Percentiles rank a stretch among this genome's conserved stretches.
Evolutionary conservation across 257 asterid genomes (phyloP).

Genomic region (Capsicum baccatum): DNA sequence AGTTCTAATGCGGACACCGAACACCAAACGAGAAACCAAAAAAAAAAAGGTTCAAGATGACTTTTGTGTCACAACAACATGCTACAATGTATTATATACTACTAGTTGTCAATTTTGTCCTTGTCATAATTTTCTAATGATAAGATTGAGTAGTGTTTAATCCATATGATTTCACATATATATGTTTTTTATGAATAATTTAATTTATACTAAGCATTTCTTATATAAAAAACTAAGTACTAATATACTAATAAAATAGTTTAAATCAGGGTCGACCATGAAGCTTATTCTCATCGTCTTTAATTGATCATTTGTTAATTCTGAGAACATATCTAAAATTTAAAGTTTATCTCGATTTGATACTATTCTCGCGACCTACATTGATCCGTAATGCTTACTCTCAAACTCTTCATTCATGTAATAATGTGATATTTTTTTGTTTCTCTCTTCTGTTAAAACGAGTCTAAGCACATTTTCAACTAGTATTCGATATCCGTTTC

Average conservation of each 20-base stretch:
- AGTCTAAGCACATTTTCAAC: too few species aligned
- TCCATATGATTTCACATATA: background rate
- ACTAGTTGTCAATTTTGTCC: slow-evolving; percentile 4
- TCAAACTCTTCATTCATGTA: too few species aligned
- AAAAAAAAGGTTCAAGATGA: background rate
- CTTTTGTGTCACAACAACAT: background rate
- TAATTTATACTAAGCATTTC: background rate
- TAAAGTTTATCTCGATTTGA: background rate
- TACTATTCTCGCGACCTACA: too few species aligned
- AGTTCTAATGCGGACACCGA: too few species aligned
- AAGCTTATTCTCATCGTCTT: background rate
- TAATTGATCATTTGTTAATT: too few species aligned
- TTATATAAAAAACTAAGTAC: background rate
- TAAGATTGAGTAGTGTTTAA: background rate
- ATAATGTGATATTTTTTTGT: too few species aligned
- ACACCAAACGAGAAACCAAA: too few species aligned
- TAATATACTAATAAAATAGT: background rate
- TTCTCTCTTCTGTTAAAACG: too few species aligned
- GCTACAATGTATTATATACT: background rate
- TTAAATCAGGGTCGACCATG: background rate
- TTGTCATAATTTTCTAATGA: background rate
- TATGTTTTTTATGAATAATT: background rate
- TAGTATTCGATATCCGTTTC: too few species aligned
- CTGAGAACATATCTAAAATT: background rate
- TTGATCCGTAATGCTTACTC: too few species aligned